Base-by-base conservation (phyloP, 1,139 yeast genomes). In the Suhomyces terraborum region DNA sequence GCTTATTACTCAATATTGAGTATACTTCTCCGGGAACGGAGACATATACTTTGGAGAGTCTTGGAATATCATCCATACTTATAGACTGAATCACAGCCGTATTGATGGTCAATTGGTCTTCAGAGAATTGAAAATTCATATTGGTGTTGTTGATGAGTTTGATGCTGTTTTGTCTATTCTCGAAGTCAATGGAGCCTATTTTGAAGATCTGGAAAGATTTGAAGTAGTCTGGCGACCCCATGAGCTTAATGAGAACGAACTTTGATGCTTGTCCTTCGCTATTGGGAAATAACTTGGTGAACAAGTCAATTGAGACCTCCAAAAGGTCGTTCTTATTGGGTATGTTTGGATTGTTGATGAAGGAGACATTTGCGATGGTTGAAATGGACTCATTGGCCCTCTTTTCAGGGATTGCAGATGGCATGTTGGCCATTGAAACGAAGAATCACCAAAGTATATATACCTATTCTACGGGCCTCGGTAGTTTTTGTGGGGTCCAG, bases 11-110 rank as follows among this genome's bases (percentile, higher is more conserved):
- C 31, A 77, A 54, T 3, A 77, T 52, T 4, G 58, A 52, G 49
- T 73, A 78, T 6, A 78, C 66, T 32, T 67, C 73, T 6, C 49
- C 46, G 0, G 82, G 82, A n/a, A 75, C 71, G 1, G 70, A 58
- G 2, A 78, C 66, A 41, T 64, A 70, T 4, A 70, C 51, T 40
- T 59, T 61, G 1, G 57, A 50, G 17, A 73, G 55, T n/a, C 24
- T 22, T 0, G 73, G 70, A 12, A 73, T 66, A 23, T 56, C 55
- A 2, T 38, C 33, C 3, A 35, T 29, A 26, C 53, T 52, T 6
- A 71, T 61, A 2, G 70, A 56, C 46, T 66, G 71, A 4, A 72
- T 51, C 10, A 66, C 49, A 51, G 69, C 53, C 35, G 54, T 50
- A 25, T 61, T 62, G 24, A 72, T 55, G 1, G 78, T 73, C 41